A percentile compares a stretch with the other conserved stretches of the same genome.
phyloP scores from a whole-genome alignment of 306 rosid species.

The Sechiopsis laciniata region DNA sequence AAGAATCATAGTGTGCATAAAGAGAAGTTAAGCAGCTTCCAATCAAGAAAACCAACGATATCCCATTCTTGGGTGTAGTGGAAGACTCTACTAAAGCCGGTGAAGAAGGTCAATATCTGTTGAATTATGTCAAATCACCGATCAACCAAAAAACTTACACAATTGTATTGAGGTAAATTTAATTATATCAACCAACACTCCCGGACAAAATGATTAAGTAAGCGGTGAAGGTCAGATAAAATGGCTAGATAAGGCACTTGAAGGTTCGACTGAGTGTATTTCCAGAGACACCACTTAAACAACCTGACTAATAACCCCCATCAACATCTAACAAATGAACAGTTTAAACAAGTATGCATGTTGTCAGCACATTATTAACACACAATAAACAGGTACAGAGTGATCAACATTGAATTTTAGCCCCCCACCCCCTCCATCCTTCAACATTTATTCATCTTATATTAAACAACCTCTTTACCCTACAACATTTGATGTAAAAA shows the following conservation, averaged over 20 bases:
- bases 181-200: too few species aligned
- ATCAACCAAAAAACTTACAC: too few species aligned
- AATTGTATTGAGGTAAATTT: too few species aligned
- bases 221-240: too few species aligned
- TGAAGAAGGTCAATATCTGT: not conserved
- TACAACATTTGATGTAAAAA: too few species aligned
- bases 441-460: not conserved
- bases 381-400: not conserved
- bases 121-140: too few species aligned
- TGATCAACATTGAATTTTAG: not conserved
- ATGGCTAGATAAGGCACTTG: not conserved
- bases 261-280: not conserved
- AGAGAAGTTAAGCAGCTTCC: not conserved
- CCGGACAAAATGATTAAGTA: not conserved
- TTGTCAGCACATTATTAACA: not conserved
- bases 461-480: too few species aligned
- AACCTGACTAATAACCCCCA: not conserved
- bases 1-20: not conserved
- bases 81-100: not conserved
- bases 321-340: not conserved
- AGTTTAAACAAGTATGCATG: not conserved
- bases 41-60: conserved; percentile 5
- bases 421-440: not conserved
- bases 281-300: too few species aligned
- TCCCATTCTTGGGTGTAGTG: not conserved